phyloP scores from a whole-genome alignment of 257 asterid species.

The Gentiana dahurica region DNA sequence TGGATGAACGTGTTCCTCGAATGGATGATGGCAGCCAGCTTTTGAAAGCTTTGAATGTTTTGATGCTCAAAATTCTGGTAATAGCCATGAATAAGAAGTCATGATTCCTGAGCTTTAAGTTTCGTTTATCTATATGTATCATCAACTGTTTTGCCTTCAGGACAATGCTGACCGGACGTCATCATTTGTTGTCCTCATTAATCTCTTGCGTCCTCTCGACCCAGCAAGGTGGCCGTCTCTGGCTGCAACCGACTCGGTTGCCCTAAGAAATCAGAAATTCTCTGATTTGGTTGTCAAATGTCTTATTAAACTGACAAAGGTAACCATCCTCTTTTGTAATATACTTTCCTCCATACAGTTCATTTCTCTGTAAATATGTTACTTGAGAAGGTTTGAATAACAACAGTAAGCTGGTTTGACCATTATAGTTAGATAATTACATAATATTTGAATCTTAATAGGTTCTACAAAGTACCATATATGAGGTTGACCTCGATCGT shows the following conservation, averaged over 20 bases:
- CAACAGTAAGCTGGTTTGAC: too few relatives aligned
- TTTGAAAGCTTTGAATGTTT: conserved; percentile 88
- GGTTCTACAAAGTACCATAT: conserved; percentile 94
- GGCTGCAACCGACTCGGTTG: conserved; percentile 61
- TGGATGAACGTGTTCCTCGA: conserved; percentile 95
- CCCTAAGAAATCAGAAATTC: conserved; percentile 80
- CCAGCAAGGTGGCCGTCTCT: conserved; percentile 99
- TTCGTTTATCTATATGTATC: conserved; percentile 1
- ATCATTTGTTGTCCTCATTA: conserved; percentile 85
- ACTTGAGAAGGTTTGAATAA: too few relatives aligned
- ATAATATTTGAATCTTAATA: conserved; percentile 20
- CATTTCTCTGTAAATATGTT: too few relatives aligned
- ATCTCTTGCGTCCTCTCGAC: conserved; percentile 83
- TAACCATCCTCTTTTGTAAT: conserved; percentile 9
- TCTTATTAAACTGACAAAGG: conserved; percentile 97
- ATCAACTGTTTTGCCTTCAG: conserved; percentile 27
- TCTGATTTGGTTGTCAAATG: conserved; percentile 97
- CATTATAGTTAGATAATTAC: too few relatives aligned
- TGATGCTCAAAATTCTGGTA: conserved; percentile 96
- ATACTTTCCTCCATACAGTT: too few relatives aligned
- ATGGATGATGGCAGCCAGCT: conserved; percentile 99
- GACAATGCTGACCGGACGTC: conserved; percentile 97
- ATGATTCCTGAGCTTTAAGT: not conserved
- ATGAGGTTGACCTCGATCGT: conserved; percentile 89
- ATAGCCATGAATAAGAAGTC: not conserved